Evolutionary conservation across 208 protist species (phyloP).

Genomic region (Phytomonas sp.): DNA sequence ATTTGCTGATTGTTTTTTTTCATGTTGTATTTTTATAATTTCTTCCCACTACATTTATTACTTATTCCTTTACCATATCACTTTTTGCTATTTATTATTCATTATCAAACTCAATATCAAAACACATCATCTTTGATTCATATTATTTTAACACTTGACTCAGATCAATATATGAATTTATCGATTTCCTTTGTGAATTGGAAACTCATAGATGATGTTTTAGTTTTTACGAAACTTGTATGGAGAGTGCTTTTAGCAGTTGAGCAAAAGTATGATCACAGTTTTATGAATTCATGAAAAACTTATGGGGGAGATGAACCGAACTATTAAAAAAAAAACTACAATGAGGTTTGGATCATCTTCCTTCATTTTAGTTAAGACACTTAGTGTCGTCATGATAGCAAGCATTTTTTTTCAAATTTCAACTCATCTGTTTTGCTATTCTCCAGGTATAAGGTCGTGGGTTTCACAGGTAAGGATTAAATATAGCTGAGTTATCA

Average conservation of each 20-base stretch:
- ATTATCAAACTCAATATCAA: background rate
- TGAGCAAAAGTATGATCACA: too few relatives aligned
- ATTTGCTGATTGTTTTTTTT: slow-evolving; percentile 11
- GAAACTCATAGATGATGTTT: slow-evolving; percentile 1
- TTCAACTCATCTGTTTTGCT: too few relatives aligned
- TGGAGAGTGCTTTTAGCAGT: slow-evolving; percentile 3
- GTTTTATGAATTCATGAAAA: too few relatives aligned
- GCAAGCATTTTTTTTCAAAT: too few relatives aligned
- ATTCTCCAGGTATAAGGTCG: too few relatives aligned
- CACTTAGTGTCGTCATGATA: too few relatives aligned
- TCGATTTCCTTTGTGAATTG: slow-evolving; percentile 2
- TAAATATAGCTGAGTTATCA: too few relatives aligned
- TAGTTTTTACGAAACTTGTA: slow-evolving; percentile 6
- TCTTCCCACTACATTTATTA: slow-evolving; percentile 10
- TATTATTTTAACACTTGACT: slow-evolving; percentile 10
- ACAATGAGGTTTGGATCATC: too few relatives aligned
- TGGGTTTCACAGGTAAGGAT: too few relatives aligned
- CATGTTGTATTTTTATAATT: background rate
- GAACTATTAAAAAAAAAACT: too few relatives aligned
- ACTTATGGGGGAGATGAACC: too few relatives aligned
- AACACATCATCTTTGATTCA: background rate
- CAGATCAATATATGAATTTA: slow-evolving; percentile 4
- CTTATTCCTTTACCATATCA: slow-evolving; percentile 9
- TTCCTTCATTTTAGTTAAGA: too few relatives aligned
- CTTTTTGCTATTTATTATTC: background rate